These are phyloP conservation scores for Pinus taeda DNA, from an alignment of 75 land plant species.

Conservation along the genomic window DNA sequence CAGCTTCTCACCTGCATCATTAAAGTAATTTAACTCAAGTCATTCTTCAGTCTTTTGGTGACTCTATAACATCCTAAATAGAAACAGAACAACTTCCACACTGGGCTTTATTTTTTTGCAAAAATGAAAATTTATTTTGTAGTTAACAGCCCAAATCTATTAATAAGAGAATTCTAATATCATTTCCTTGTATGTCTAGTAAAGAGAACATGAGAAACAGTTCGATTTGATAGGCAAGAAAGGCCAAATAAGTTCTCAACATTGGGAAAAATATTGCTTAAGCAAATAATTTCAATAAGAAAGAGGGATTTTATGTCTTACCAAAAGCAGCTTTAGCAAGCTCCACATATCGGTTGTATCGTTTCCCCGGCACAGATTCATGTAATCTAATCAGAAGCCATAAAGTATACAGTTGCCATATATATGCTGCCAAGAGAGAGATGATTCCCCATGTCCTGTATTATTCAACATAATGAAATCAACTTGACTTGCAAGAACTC, in stretches of 20 bases:
- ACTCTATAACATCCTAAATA: neutral
- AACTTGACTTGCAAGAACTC: too few relatives aligned
- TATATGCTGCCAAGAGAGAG: slow-evolving; percentile 46
- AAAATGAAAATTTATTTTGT: neutral
- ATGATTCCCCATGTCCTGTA: slow-evolving; percentile 2
- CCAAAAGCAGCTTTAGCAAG: slow-evolving; percentile 72
- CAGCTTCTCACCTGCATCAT: slow-evolving; percentile 50
- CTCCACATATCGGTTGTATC: slow-evolving; percentile 66
- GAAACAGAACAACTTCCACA: neutral
- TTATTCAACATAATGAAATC: too few relatives aligned
- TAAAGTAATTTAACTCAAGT: neutral
- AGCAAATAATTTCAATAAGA: neutral
- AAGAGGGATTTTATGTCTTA: slow-evolving; percentile 9
- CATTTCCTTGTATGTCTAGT: neutral
- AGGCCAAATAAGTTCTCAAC: neutral
- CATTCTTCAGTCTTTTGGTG: neutral
- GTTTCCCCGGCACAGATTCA: slow-evolving; percentile 72
- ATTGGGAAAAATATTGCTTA: neutral
- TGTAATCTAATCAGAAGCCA: slow-evolving; percentile 75
- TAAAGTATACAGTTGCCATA: slow-evolving; percentile 92
- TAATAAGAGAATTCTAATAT: neutral
- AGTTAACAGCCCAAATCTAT: neutral
- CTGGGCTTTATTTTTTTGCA: neutral
- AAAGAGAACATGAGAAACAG: neutral
- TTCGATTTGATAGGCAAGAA: neutral